phyloP scores from a whole-genome alignment of 2,329 filamentous ascomycete genomes.

The Metarhizium brunneum region DNA sequence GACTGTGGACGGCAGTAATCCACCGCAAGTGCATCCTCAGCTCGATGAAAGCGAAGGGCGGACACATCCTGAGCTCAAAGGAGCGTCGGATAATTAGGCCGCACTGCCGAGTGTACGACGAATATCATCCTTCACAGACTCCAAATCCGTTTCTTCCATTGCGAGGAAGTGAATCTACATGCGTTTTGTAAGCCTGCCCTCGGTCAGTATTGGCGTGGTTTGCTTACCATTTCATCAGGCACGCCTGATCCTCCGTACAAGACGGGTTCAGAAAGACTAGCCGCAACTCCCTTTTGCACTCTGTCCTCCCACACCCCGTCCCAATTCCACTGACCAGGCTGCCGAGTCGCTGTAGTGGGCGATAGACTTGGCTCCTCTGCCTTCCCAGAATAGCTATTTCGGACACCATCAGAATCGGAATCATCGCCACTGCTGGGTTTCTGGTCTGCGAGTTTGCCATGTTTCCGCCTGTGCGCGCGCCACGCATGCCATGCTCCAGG shows the following conservation, averaged over 20 bases:
- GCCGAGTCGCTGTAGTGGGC: constrained; percentile 7
- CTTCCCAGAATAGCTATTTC: not conserved
- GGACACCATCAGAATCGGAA: not conserved
- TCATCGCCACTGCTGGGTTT: not conserved
- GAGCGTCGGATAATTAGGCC: constrained; percentile 9
- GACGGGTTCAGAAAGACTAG: constrained; percentile 69
- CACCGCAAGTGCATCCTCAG: not conserved
- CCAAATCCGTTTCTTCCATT: constrained; percentile 50
- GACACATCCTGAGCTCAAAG: not conserved
- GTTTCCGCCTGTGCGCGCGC: constrained; percentile 54
- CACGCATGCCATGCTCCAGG: constrained; percentile 92
- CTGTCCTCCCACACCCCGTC: constrained; percentile 93
- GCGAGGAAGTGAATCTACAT: constrained; percentile 56
- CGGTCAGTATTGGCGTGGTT: not conserved
- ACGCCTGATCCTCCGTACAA: constrained; percentile 59
- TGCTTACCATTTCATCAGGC: constrained; percentile 62
- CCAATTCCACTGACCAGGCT: constrained; percentile 90
- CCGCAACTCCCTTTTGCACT: constrained; percentile 68
- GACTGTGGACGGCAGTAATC: not conserved
- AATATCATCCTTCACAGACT: constrained; percentile 49
- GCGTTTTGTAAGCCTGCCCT: constrained; percentile 8
- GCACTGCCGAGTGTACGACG: constrained; percentile 36
- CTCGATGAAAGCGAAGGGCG: not conserved
- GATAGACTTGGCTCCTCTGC: not conserved
- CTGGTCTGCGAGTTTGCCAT: constrained; percentile 16